Evolutionary conservation across 352 stramenopile species (phyloP).

Genomic region (Aphanomyces astaci): DNA sequence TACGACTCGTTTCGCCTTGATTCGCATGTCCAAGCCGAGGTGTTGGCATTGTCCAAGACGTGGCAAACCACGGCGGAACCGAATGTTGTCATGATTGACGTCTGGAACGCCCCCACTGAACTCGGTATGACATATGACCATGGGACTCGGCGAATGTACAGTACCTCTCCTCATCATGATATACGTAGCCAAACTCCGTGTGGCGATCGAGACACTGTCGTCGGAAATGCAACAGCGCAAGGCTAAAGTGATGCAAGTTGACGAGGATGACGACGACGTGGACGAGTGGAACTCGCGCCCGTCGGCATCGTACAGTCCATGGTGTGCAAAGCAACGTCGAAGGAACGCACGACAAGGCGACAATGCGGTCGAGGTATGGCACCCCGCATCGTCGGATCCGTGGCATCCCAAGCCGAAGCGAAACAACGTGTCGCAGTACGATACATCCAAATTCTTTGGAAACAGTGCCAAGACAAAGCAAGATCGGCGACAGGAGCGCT

Average conservation of each 20-base stretch:
- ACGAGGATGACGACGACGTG: conserved; percentile 13
- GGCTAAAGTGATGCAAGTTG: background rate
- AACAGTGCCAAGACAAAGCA: background rate
- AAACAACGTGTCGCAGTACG: background rate
- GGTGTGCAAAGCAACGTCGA: too few species aligned
- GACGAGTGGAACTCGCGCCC: too few species aligned
- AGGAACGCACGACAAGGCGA: too few species aligned
- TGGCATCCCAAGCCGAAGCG: background rate
- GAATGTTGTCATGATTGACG: background rate
- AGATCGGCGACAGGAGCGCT: background rate
- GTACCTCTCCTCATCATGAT: background rate
- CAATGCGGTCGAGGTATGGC: too few species aligned
- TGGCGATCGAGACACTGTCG: background rate
- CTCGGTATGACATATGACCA: background rate
- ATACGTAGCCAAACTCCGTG: background rate
- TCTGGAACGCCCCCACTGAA: background rate
- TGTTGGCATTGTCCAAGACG: background rate
- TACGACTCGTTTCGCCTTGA: conserved; percentile 3
- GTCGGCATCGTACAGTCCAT: too few species aligned
- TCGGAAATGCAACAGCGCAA: background rate
- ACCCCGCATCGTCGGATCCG: background rate
- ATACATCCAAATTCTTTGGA: background rate
- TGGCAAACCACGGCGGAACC: background rate
- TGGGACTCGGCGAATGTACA: background rate
- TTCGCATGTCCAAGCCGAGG: background rate